Percentiles rank a stretch among this genome's conserved stretches.
Evolutionary conservation across 768 basidiomycete genomes (phyloP).

Genomic region (Phaeotremella skinneri): DNA sequence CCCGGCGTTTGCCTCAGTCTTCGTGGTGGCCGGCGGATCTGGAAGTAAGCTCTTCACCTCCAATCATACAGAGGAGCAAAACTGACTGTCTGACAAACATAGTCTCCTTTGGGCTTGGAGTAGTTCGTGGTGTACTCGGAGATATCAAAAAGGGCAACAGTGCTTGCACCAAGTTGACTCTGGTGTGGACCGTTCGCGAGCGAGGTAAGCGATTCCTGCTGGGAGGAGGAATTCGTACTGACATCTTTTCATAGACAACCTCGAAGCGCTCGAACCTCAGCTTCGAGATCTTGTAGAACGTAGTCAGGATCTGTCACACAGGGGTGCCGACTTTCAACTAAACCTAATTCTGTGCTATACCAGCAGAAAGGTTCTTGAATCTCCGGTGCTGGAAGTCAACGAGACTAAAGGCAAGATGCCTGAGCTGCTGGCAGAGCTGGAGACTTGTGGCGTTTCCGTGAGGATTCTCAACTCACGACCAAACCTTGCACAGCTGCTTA

Average conservation of each 20-base stretch:
- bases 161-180: slow-evolving; percentile 7
- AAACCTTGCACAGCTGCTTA: slow-evolving; percentile 11
- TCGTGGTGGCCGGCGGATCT: slow-evolving; percentile 26
- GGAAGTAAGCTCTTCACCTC: slow-evolving; percentile 7
- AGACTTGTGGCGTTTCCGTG: background rate
- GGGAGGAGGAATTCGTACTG: background rate
- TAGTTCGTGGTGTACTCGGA: slow-evolving; percentile 17
- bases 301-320: background rate
- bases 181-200: slow-evolving; percentile 25
- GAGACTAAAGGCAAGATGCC: too few species aligned
- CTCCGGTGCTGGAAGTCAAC: background rate
- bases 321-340: slow-evolving; percentile 4
- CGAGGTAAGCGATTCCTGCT: slow-evolving; percentile 7
- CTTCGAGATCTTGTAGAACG: slow-evolving; percentile 11
- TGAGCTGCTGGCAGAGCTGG: background rate
- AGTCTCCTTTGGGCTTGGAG: slow-evolving; percentile 22
- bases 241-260: slow-evolving; percentile 8
- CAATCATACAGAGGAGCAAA: background rate
- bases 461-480: slow-evolving; percentile 19
- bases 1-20: slow-evolving; percentile 19
- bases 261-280: slow-evolving; percentile 11
- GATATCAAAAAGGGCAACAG: slow-evolving; percentile 14
- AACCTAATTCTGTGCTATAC: slow-evolving; percentile 8
- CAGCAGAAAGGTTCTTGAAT: background rate
- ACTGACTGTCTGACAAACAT: background rate